These are phyloP conservation scores for Paramecium caudatum DNA, from an alignment of 73 alveolate species.

Conservation along the genomic window DNA sequence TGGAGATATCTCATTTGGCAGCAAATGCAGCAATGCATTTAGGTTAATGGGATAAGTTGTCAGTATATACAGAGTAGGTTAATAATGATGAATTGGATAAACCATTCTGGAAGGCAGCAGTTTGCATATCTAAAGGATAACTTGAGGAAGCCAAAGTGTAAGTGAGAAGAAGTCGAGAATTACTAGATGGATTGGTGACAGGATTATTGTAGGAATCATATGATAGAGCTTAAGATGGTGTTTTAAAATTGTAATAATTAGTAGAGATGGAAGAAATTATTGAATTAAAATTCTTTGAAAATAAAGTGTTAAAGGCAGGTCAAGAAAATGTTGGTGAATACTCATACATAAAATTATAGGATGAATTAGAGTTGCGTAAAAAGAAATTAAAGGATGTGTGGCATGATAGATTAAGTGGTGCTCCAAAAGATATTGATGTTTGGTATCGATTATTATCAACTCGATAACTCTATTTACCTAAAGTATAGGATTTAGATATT, in stretches of 20 bases:
- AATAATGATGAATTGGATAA: constrained; percentile 92
- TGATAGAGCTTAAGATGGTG: constrained; percentile 94
- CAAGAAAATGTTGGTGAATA: constrained; percentile 68
- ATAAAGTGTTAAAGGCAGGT: constrained; percentile 59
- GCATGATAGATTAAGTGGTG: constrained; percentile 79
- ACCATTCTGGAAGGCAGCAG: constrained; percentile 94
- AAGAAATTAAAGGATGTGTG: constrained; percentile 83
- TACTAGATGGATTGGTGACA: constrained; percentile 93
- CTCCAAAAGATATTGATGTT: constrained; percentile 89
- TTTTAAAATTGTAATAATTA: constrained; percentile 91
- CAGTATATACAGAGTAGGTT: constrained; percentile 84
- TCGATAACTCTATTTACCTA: constrained; percentile 69
- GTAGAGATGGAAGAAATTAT: constrained; percentile 97
- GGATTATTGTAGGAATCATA: constrained; percentile 94
- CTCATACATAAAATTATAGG: constrained; percentile 22
- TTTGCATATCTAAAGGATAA: constrained; percentile 88
- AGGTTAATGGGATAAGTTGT: constrained; percentile 96
- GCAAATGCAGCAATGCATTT: constrained; percentile 78
- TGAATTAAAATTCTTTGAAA: constrained; percentile 80
- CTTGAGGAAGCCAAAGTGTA: constrained; percentile 89
- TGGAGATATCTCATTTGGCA: constrained; percentile 71
- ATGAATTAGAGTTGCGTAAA: constrained; percentile 83
- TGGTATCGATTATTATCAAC: constrained; percentile 89
- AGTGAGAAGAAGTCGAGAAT: constrained; percentile 93
- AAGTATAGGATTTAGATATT: constrained; percentile 64